These are phyloP conservation scores for Stylosanthes scabra DNA, from an alignment of 331 rosid species.

Conservation along the genomic window DNA sequence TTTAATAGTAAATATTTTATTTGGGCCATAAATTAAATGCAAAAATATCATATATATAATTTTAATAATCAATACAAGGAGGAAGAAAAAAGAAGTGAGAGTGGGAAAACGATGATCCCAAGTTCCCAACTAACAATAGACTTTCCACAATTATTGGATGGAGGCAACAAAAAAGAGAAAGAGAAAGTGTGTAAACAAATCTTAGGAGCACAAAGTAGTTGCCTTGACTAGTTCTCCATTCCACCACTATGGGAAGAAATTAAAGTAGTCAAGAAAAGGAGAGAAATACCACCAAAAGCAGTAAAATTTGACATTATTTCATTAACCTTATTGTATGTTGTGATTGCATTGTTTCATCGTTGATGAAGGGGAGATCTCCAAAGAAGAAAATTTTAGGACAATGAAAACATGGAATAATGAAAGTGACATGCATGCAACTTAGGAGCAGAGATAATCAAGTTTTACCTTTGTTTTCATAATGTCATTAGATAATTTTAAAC, in stretches of 20 bases:
- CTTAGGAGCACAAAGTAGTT: conserved; percentile 15
- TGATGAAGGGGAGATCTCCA: neutral
- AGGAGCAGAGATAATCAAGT: neutral
- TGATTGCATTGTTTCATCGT: neutral
- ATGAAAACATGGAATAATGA: neutral
- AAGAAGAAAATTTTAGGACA: neutral
- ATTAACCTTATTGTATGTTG: too few relatives aligned
- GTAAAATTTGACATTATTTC: neutral
- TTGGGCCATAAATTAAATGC: neutral
- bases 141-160: conserved; percentile 37
- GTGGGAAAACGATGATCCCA: conserved; percentile 20
- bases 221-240: conserved; percentile 10
- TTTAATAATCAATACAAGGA: neutral
- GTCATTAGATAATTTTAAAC: too few relatives aligned
- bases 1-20: neutral
- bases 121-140: conserved; percentile 35
- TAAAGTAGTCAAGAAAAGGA: neutral
- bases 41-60: too few relatives aligned
- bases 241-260: neutral
- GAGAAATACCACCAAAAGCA: too few relatives aligned
- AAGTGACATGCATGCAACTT: neutral
- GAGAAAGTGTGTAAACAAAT: conserved; percentile 22
- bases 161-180: conserved; percentile 10
- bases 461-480: too few relatives aligned
- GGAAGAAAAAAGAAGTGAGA: neutral